Evolutionary conservation across 2,329 filamentous ascomycete genomes (phyloP).

Genomic region (Fusarium incarnatum): DNA sequence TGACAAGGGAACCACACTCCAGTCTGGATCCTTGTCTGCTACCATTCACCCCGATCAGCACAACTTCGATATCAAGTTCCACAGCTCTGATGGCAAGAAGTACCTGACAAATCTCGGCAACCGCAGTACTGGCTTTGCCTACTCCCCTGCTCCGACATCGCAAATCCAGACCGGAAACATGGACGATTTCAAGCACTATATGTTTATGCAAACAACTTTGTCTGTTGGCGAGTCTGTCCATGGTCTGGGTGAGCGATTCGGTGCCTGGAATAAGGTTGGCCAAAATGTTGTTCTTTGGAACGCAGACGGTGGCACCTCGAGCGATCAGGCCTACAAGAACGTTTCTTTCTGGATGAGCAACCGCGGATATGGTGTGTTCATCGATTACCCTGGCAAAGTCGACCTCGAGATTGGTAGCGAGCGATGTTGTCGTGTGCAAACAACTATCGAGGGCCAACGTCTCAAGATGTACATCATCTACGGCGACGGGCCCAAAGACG

Average conservation of each 20-base stretch:
- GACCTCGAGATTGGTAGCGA: conserved; percentile 81
- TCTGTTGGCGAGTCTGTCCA: conserved; percentile 75
- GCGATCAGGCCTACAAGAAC: conserved; percentile 79
- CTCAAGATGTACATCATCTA: conserved; percentile 81
- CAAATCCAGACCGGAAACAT: conserved; percentile 52
- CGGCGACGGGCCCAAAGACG: conserved; percentile 77
- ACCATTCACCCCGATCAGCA: conserved; percentile 53
- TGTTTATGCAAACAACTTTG: conserved; percentile 67
- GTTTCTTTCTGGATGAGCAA: conserved; percentile 77
- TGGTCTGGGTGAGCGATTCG: conserved; percentile 81
- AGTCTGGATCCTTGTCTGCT: conserved; percentile 52
- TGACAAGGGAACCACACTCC: conserved; percentile 53
- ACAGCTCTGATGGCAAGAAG: conserved; percentile 52
- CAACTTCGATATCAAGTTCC: conserved; percentile 55
- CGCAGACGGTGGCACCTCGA: conserved; percentile 72
- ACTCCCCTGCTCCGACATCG: conserved; percentile 50
- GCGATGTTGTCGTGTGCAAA: conserved; percentile 76
- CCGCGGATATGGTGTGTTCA: conserved; percentile 80
- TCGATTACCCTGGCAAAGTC: conserved; percentile 76
- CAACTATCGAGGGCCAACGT: conserved; percentile 74
- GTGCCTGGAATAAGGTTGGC: conserved; percentile 80
- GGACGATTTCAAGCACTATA: conserved; percentile 63
- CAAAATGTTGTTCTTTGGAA: conserved; percentile 75
- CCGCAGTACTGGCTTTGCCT: conserved; percentile 56
- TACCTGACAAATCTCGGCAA: conserved; percentile 54